Evolutionary conservation across 306 rosid species (phyloP).

Genomic region (Glycine tomentella): DNA sequence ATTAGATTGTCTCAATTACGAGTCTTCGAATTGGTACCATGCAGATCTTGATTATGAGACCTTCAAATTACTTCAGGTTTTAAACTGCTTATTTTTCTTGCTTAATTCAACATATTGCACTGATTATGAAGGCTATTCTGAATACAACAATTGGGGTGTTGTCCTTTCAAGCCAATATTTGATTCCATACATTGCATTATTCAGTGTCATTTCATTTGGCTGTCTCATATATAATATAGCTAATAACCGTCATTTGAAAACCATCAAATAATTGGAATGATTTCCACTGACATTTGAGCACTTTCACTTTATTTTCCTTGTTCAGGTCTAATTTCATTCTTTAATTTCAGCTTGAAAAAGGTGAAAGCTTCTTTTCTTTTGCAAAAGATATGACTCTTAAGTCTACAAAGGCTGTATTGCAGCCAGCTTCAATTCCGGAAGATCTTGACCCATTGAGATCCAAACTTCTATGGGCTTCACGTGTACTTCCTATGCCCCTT

Average conservation of each 20-base stretch:
- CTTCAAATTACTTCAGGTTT: constrained; percentile 87
- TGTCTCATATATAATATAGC: background rate
- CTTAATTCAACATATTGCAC: constrained; percentile 30
- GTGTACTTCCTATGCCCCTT: constrained; percentile 97
- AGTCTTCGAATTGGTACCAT: constrained; percentile 85
- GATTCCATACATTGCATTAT: constrained; percentile 22
- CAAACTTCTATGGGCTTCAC: constrained; percentile 94
- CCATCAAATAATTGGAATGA: background rate
- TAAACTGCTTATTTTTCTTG: constrained; percentile 18
- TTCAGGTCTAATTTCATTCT: constrained; percentile 25
- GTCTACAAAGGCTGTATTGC: constrained; percentile 85
- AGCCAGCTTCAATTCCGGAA: constrained; percentile 59
- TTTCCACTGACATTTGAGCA: constrained; percentile 14
- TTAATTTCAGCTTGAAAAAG: constrained; percentile 76
- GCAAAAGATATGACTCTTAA: constrained; percentile 89
- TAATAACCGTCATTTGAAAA: constrained; percentile 20
- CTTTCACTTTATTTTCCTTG: constrained; percentile 6
- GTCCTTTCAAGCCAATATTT: constrained; percentile 16
- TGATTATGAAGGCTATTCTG: background rate
- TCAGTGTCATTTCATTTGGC: background rate
- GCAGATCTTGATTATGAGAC: constrained; percentile 98
- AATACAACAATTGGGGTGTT: too few relatives aligned
- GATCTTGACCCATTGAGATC: constrained; percentile 92
- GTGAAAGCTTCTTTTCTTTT: constrained; percentile 90
- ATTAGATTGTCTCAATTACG: constrained; percentile 82